A percentile compares a stretch with the other conserved stretches of the same genome.
phyloP scores from a whole-genome alignment of 345 rosid species.

The Moricandia moricandioides region DNA sequence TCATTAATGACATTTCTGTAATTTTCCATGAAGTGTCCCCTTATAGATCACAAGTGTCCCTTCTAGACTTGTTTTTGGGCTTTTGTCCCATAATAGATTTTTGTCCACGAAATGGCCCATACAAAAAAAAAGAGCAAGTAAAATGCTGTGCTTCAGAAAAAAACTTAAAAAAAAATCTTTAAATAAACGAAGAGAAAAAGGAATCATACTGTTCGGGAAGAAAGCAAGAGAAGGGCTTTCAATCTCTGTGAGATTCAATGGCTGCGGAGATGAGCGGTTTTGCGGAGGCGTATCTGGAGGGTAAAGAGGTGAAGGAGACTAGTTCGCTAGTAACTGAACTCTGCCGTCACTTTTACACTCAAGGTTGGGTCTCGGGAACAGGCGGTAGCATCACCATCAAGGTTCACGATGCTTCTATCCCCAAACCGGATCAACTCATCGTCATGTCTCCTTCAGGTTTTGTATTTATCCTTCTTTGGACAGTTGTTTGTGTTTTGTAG shows the following conservation, averaged over 20 bases:
- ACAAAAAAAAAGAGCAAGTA: neutral
- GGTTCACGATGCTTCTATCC: constrained; percentile 75
- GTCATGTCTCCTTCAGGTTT: constrained; percentile 94
- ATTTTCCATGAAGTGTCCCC: too few relatives aligned
- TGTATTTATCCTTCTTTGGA: too few relatives aligned
- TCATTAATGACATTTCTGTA: too few relatives aligned
- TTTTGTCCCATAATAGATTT: too few relatives aligned
- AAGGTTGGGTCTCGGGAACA: too few relatives aligned
- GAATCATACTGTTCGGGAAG: constrained; percentile 1
- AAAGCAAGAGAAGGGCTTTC: constrained; percentile 19
- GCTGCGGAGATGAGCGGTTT: constrained; percentile 39
- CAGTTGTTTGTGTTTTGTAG: neutral
- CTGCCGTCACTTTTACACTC: constrained; percentile 65
- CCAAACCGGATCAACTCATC: constrained; percentile 70
- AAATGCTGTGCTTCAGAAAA: neutral
- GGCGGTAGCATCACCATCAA: constrained; percentile 86
- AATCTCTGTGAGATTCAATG: constrained; percentile 23
- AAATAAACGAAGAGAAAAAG: neutral
- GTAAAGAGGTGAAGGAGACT: constrained; percentile 62
- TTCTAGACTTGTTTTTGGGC: too few relatives aligned
- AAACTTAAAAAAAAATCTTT: neutral
- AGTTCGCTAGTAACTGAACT: constrained; percentile 64
- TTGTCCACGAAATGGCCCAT: too few relatives aligned
- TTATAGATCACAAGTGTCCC: too few relatives aligned
- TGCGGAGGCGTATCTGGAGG: constrained; percentile 67